Evolutionary conservation across 768 basidiomycete species (phyloP).

Genomic region (Boletus sp.): DNA sequence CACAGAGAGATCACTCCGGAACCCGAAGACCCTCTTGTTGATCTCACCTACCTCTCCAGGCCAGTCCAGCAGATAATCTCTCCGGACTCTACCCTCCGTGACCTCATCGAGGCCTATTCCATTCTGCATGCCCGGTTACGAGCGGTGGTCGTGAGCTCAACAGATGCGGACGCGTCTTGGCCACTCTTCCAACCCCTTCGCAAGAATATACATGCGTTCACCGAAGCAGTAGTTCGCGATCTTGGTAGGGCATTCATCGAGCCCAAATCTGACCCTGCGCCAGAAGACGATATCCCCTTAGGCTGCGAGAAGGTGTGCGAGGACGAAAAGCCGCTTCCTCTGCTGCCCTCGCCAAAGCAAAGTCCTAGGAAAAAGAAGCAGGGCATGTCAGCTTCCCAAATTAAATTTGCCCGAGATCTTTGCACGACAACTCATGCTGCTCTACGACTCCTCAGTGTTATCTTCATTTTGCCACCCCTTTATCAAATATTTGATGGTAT

Average conservation of each 20-base stretch:
- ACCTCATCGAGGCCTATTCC: conserved; percentile 73
- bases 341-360: conserved; percentile 65
- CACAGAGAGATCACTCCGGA: conserved; percentile 73
- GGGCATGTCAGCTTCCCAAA: conserved; percentile 75
- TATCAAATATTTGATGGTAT: conserved; percentile 61
- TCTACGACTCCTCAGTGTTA: conserved; percentile 57
- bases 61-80: conserved; percentile 61
- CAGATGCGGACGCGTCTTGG: conserved; percentile 60
- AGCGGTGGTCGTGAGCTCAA: conserved; percentile 36
- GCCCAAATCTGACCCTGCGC: conserved; percentile 34
- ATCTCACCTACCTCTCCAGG: conserved; percentile 60
- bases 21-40: conserved; percentile 61
- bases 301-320: conserved; percentile 22
- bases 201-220: conserved; percentile 48
- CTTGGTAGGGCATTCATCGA: conserved; percentile 61
- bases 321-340: conserved; percentile 27
- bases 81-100: conserved; percentile 43
- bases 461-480: conserved; percentile 59
- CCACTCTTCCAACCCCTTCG: conserved; percentile 71
- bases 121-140: conserved; percentile 65
- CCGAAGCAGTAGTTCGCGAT: conserved; percentile 63
- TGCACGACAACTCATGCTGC: conserved; percentile 71
- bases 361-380: conserved; percentile 56
- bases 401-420: conserved; percentile 75
- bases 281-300: conserved; percentile 23